Conservation (phyloP, 1,139 yeast species). For the Zygosaccharomyces sapae region DNA sequence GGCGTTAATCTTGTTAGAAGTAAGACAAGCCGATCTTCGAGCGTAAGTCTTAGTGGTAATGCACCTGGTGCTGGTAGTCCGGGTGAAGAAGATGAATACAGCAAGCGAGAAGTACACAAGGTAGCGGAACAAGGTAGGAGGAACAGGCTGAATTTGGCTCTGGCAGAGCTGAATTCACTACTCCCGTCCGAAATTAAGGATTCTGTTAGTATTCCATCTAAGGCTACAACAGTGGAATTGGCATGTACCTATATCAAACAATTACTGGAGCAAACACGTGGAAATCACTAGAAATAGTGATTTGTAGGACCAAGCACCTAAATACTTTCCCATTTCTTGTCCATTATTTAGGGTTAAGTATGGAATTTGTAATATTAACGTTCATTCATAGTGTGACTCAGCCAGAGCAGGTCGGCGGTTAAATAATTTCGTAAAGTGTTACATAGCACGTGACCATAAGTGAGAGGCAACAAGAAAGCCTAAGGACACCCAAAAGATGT, state of each 20-base stretch:
- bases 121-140: conserved; percentile 95
- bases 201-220: conserved; percentile 62
- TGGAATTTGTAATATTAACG: no score
- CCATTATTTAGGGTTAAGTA: background rate
- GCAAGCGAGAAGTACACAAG: conserved; percentile 78
- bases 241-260: conserved; percentile 67
- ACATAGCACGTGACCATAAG: no score
- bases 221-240: conserved; percentile 91
- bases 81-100: conserved; percentile 14
- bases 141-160: conserved; percentile 83
- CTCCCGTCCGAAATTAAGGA: conserved; percentile 63
- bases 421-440: no score
- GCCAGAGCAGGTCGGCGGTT: no score
- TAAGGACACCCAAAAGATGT: no score
- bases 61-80: conserved; percentile 9
- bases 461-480: no score
- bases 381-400: no score
- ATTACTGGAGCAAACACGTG: conserved; percentile 32
- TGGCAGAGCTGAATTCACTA: conserved; percentile 64
- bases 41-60: conserved; percentile 7
- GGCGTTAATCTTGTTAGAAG: conserved; percentile 5
- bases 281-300: background rate
- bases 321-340: background rate
- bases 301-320: no score
- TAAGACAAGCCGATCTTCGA: conserved; percentile 9